Evolutionary conservation across 2,329 filamentous ascomycete species (phyloP).

Genomic region (Herpotrichia juniperi): DNA sequence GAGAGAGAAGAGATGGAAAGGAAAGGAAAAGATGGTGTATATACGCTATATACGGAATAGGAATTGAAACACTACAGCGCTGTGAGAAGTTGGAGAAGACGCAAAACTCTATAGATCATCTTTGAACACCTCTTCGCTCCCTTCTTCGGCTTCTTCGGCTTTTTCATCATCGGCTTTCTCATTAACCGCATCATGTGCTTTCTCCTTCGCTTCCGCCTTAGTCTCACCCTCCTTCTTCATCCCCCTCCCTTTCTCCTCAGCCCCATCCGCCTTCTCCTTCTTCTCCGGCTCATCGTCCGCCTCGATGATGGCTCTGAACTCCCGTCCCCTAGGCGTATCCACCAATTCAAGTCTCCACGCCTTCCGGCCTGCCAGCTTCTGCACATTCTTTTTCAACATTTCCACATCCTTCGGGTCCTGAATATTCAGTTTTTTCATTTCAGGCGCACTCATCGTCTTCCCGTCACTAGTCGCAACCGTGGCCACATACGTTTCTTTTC

Average conservation of each 20-base stretch:
- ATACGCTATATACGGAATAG: neutral
- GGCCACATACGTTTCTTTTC: slow-evolving; percentile 60
- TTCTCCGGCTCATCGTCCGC: slow-evolving; percentile 58
- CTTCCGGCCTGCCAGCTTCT: slow-evolving; percentile 71
- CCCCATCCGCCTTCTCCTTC: slow-evolving; percentile 23
- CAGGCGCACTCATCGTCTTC: slow-evolving; percentile 66
- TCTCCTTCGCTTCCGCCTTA: slow-evolving; percentile 25
- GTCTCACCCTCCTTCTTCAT: slow-evolving; percentile 26
- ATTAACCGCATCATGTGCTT: slow-evolving; percentile 19
- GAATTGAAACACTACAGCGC: neutral
- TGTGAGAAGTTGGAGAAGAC: neutral
- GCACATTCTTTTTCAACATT: slow-evolving; percentile 69
- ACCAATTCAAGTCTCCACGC: slow-evolving; percentile 84
- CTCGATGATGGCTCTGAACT: slow-evolving; percentile 74
- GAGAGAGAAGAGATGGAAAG: neutral
- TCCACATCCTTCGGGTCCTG: slow-evolving; percentile 69
- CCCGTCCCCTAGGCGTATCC: slow-evolving; percentile 69
- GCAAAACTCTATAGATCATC: slow-evolving; percentile 42
- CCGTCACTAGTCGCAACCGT: slow-evolving; percentile 65
- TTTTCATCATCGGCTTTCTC: slow-evolving; percentile 15
- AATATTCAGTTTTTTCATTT: slow-evolving; percentile 72
- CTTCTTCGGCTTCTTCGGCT: slow-evolving; percentile 34
- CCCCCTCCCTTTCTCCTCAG: slow-evolving; percentile 25
- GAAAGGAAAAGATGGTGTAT: neutral
- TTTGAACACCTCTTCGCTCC: slow-evolving; percentile 49